These are phyloP conservation scores for Plasmodium falciparum DNA, from an alignment of 169 alveolate genomes.

Conservation along the genomic window DNA sequence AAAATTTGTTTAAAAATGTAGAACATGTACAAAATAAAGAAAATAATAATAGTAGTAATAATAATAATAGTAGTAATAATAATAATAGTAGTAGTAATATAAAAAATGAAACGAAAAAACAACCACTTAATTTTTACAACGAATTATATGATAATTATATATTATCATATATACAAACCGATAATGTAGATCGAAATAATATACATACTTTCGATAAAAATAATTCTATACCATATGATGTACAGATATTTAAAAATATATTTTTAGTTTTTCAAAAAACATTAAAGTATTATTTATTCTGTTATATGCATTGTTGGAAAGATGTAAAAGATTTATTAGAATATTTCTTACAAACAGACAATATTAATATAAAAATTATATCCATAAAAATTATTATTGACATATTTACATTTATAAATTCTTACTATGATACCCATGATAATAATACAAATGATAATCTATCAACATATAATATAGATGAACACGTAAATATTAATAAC, in stretches of 20 bases:
- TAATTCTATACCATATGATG: slow-evolving; percentile 57
- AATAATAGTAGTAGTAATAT: neutral
- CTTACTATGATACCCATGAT: slow-evolving; percentile 38
- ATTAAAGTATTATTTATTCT: slow-evolving; percentile 52
- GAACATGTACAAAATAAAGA: neutral
- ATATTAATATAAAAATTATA: slow-evolving; percentile 57
- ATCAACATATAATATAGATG: slow-evolving; percentile 12
- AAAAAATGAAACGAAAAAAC: neutral
- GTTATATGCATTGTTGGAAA: slow-evolving; percentile 76
- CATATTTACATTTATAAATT: slow-evolving; percentile 49
- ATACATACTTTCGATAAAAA: slow-evolving; percentile 1
- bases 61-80: neutral
- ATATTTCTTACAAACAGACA: slow-evolving; percentile 69
- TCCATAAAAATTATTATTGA: slow-evolving; percentile 70
- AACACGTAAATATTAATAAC: neutral
- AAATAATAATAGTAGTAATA: neutral
- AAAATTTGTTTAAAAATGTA: neutral
- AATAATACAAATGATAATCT: slow-evolving; percentile 7
- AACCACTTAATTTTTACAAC: neutral
- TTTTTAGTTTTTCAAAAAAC: slow-evolving; percentile 70
- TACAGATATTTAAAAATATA: slow-evolving; percentile 70
- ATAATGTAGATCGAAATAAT: neutral
- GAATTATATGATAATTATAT: slow-evolving; percentile 35
- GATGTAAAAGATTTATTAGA: slow-evolving; percentile 57
- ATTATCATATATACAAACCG: slow-evolving; percentile 34